Conservation (phyloP, 805 yeast genomes). For the Dipodascus albidus region DNA sequence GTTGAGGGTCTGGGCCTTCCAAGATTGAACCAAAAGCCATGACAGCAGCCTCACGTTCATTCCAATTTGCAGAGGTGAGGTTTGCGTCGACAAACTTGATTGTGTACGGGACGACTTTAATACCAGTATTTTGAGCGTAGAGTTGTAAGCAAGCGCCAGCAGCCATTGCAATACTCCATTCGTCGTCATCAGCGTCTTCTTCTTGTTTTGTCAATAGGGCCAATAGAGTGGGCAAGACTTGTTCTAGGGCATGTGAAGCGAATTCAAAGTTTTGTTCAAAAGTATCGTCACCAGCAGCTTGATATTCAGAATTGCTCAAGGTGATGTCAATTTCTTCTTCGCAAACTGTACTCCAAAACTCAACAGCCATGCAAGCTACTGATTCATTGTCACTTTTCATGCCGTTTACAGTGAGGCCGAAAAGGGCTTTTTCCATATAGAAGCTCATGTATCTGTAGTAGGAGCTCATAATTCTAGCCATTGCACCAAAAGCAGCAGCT, state of each 20-base stretch:
- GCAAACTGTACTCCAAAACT: slow-evolving; percentile 99
- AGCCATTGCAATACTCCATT: slow-evolving; percentile 97
- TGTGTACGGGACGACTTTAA: slow-evolving; percentile 77
- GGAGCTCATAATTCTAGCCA: slow-evolving; percentile 81
- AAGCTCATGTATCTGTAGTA: slow-evolving; percentile 85
- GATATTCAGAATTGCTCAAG: slow-evolving; percentile 37
- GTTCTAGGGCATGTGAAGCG: slow-evolving; percentile 72
- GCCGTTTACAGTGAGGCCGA: slow-evolving; percentile 74
- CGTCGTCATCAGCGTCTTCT: slow-evolving; percentile 84
- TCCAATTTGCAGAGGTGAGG: slow-evolving; percentile 56
- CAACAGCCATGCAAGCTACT: slow-evolving; percentile 97
- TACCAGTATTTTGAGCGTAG: slow-evolving; percentile 84
- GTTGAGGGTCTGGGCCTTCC: slow-evolving; percentile 81
- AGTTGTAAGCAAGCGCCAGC: slow-evolving; percentile 95
- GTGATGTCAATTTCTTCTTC: slow-evolving; percentile 87
- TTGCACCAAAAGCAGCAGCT: slow-evolving; percentile 91
- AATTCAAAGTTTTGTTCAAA: slow-evolving; percentile 60
- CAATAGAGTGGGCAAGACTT: slow-evolving; percentile 80
- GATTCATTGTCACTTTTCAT: slow-evolving; percentile 77
- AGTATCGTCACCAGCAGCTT: slow-evolving; percentile 9
- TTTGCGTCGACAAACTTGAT: slow-evolving; percentile 72
- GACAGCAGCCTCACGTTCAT: slow-evolving; percentile 90
- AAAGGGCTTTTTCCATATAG: slow-evolving; percentile 95
- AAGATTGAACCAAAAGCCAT: slow-evolving; percentile 98
- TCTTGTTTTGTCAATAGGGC: slow-evolving; percentile 74